These are phyloP conservation scores for Sanghuangporus baumii DNA, from an alignment of 1,284 basidiomycete genomes.

Conservation along the genomic window DNA sequence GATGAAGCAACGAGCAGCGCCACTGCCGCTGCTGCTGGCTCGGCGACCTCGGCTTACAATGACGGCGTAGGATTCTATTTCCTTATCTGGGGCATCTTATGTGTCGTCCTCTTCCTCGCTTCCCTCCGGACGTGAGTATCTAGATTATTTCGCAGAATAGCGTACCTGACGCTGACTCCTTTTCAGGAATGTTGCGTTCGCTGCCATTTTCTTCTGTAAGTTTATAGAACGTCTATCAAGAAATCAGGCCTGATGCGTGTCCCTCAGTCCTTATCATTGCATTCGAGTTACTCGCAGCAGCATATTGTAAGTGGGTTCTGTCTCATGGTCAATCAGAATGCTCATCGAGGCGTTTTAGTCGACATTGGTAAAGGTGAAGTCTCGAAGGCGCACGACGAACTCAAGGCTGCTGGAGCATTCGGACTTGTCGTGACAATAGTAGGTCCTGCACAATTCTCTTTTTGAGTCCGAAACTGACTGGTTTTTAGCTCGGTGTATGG, in stretches of 20 bases:
- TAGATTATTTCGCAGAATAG: neutral
- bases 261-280: neutral
- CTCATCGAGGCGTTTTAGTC: neutral
- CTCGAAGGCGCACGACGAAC: neutral
- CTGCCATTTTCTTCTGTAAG: neutral
- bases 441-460: neutral
- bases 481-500: conserved; percentile 15
- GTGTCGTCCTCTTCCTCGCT: conserved; percentile 16
- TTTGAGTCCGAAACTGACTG: neutral
- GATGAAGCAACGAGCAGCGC: conserved; percentile 12
- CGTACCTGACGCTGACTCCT: neutral
- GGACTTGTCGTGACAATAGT: neutral
- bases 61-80: conserved; percentile 19
- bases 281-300: neutral
- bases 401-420: neutral
- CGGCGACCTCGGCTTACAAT: conserved; percentile 16
- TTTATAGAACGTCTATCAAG: neutral
- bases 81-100: conserved; percentile 16
- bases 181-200: neutral
- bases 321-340: neutral
- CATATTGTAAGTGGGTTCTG: neutral
- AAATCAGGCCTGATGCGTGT: neutral
- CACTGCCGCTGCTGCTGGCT: conserved; percentile 14
- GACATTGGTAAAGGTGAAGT: neutral
- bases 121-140: conserved; percentile 17